Evolutionary conservation across 257 asterid species (phyloP).

Genomic region (Primulina huaijiensis): DNA sequence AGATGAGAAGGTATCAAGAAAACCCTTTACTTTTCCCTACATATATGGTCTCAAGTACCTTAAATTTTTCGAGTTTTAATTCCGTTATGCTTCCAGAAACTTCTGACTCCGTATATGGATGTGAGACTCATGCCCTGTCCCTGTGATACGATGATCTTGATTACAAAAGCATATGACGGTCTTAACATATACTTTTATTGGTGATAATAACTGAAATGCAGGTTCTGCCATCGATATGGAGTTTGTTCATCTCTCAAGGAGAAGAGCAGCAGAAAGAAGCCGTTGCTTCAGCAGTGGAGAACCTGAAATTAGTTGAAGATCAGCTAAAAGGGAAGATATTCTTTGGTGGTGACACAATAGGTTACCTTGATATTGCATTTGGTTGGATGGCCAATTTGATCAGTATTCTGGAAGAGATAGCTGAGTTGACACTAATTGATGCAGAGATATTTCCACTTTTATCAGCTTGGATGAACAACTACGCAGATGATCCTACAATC

Average conservation of each 20-base stretch:
- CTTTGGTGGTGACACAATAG: conserved; percentile 57
- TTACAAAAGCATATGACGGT: no score
- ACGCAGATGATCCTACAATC: conserved; percentile 41
- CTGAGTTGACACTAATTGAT: conserved; percentile 38
- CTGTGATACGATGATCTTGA: background rate
- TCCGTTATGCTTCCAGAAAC: background rate
- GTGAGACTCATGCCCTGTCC: background rate
- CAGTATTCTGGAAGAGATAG: conserved; percentile 46
- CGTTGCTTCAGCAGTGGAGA: conserved; percentile 24
- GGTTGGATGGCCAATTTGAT: conserved; percentile 52
- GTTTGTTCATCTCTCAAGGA: conserved; percentile 32
- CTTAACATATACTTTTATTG: background rate
- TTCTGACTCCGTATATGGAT: background rate
- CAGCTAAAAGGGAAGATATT: conserved; percentile 50
- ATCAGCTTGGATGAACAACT: conserved; percentile 49
- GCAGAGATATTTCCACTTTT: conserved; percentile 41
- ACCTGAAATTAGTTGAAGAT: conserved; percentile 45
- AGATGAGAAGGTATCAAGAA: conserved; percentile 51
- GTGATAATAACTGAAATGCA: conserved; percentile 22
- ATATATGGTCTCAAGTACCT: background rate
- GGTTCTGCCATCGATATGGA: conserved; percentile 45
- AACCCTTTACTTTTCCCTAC: background rate
- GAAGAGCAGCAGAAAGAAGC: conserved; percentile 42
- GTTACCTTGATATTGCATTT: conserved; percentile 55
- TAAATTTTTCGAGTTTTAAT: background rate